Evolutionary conservation across 768 basidiomycete species (phyloP), one percentile per base, ranked within the genome.

Genomic region (Naganishia antarctica): DNA sequence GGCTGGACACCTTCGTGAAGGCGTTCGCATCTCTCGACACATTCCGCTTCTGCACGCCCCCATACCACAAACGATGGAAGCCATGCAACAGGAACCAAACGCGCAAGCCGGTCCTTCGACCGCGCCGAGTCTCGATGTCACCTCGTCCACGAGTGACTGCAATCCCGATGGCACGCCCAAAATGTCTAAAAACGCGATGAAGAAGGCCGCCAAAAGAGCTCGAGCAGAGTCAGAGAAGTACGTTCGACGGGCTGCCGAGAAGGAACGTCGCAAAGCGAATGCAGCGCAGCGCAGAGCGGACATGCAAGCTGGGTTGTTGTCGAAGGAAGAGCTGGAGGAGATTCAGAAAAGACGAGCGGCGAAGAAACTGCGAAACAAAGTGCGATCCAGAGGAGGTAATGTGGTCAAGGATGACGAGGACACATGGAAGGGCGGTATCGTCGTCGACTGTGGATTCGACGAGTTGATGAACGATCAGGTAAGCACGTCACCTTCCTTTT

Each of bases 381-480:
- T 68, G 25, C 63, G 67, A 28, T 64, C 69, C 26, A 86, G 84
- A 68, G 81, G 83, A 6, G 89, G 87, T 23, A 82, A 81, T 64
- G 82, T 91, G 3, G 84, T 90, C 34, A 76, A 61, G 31, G 62
- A 61, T 23, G 65, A 61, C 13, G 61, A 49, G 21, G 53, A 66
- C n/a, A 66, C 64, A n/a, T 78, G 73, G 70, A 67, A 67, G 46
- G 77, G 74, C 15, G 74, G 72, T 11, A 65, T 77, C 11, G 66
- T 78, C 4, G 47, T 98, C 21, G 96, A 99, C 79, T 81, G 97
- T 18, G 90, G 86, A 9, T 97, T 96, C 75, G 93, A 98, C 74
- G 84, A 92, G 46, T 81, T 86, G 78, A 97, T 98, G 94, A 85
- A 81, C 63, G 91, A 94, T 67, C 90, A 92, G 81, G 92, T 93